phyloP scores from a whole-genome alignment of 2,329 filamentous ascomycete genomes.

The Zymoseptoria pseudotritici region DNA sequence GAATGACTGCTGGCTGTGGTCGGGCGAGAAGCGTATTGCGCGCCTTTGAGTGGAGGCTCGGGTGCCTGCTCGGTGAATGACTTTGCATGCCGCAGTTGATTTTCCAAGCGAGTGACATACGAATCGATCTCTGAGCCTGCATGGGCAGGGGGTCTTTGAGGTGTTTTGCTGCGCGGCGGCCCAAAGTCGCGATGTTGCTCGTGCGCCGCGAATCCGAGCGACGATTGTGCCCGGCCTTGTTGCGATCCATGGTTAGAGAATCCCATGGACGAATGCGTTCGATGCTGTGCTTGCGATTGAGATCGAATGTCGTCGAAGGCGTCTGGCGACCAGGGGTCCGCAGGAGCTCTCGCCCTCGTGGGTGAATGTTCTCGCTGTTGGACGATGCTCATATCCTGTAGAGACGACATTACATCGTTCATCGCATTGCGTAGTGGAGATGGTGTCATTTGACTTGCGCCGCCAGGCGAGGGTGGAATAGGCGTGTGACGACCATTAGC shows the following conservation, averaged over 20 bases:
- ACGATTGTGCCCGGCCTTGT: conserved; percentile 58
- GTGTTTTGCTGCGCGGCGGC: conserved; percentile 46
- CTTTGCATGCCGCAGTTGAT: conserved; percentile 65
- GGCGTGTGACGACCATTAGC: conserved; percentile 53
- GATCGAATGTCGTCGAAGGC: conserved; percentile 59
- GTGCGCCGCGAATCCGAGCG: conserved; percentile 56
- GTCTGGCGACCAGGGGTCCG: conserved; percentile 84
- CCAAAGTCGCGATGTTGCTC: conserved; percentile 30
- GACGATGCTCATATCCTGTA: conserved; percentile 73
- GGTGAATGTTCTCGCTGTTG: conserved; percentile 38
- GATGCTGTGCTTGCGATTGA: conserved; percentile 28
- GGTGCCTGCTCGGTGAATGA: conserved; percentile 36
- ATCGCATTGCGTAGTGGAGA: conserved; percentile 90
- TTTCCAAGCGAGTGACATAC: conserved; percentile 90
- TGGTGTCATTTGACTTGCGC: conserved; percentile 53
- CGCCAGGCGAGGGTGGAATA: conserved; percentile 60
- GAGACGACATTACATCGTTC: conserved; percentile 94
- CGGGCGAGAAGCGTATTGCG: conserved; percentile 21
- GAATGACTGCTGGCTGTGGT: conserved; percentile 24
- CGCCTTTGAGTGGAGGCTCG: conserved; percentile 24
- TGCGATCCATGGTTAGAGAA: conserved; percentile 40
- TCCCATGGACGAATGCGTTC: conserved; percentile 69
- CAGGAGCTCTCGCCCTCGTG: conserved; percentile 49
- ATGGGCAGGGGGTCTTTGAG: conserved; percentile 24
- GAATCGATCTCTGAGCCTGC: conserved; percentile 63